Percentiles rank a stretch among this genome's conserved stretches.
phyloP scores from a whole-genome alignment of 2,329 filamentous ascomycete genomes.

The Aaosphaeria pasadenensis region DNA sequence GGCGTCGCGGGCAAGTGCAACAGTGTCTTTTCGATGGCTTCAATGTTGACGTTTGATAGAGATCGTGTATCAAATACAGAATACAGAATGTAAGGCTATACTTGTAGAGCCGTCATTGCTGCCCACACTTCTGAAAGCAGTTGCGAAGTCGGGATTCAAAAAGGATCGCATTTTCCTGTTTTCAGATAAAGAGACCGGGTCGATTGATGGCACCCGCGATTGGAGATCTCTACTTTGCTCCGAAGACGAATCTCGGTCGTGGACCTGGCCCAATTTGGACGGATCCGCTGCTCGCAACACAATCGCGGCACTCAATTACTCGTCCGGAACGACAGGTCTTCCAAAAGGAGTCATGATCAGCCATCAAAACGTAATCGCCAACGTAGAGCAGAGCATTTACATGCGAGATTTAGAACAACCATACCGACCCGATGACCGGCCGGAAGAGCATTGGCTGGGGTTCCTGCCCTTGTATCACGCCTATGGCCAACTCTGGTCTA shows the following conservation, averaged over 20 bases:
- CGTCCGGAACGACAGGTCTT: constrained; percentile 42
- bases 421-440: constrained; percentile 14
- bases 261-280: constrained; percentile 42
- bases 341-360: constrained; percentile 46
- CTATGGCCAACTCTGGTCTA: constrained; percentile 43
- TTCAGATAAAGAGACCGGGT: constrained; percentile 37
- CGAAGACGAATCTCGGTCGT: constrained; percentile 25
- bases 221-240: neutral
- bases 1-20: constrained; percentile 35
- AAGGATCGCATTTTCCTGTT: constrained; percentile 48
- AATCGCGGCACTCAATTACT: constrained; percentile 24
- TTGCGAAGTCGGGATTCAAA: constrained; percentile 41
- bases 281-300: constrained; percentile 33
- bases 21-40: neutral
- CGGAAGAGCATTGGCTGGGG: constrained; percentile 39
- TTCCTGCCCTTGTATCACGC: constrained; percentile 41
- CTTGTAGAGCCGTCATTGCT: constrained; percentile 50
- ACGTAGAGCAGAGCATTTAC: constrained; percentile 36
- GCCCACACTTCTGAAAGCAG: constrained; percentile 43
- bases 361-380: constrained; percentile 43
- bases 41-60: constrained; percentile 31
- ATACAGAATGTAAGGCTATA: constrained; percentile 50
- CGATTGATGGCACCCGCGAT: neutral
- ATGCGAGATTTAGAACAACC: constrained; percentile 36
- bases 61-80: constrained; percentile 51